Evolutionary conservation across 192 early-diverging fungal species (phyloP), one percentile per base, ranked within the genome.

Genomic region (Rhizophagus sp.): DNA sequence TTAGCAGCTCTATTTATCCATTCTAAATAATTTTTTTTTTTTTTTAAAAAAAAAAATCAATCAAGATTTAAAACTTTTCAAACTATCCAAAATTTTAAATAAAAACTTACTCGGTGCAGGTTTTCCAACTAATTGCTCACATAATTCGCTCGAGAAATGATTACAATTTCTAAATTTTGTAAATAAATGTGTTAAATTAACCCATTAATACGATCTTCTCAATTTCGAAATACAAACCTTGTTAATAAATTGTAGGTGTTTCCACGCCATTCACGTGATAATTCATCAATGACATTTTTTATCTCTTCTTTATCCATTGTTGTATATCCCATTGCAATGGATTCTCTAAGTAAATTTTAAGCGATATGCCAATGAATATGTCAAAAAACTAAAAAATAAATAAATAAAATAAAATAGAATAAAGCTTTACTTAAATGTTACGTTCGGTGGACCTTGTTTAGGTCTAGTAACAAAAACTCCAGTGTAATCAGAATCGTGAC

Each of bases 1-100:
- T 84, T 84, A 44, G 85, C 85, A 2, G 85, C 85, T 22, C 85
- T 76, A 76, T 86, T 86, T 82, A 86, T 86, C 85, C 85, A 86
- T 8, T 67, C 85, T 86, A 41, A 72, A 11, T 24, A 67, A 65
- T 34, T 63, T 49, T 11, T 19, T 1, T 62, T 62, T 9, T n/a
- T n/a, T n/a, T n/a, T n/a, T n/a, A n/a, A n/a, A 10, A 4, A 15
- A 22, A 41, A 27, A 39, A 10, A 63, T 30, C 1, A 76, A 2
- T 8, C 22, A 76, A 6, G 10, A 62, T 12, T n/a, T 30, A 75
- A 62, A 24, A 10, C 0, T 6, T 5, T 36, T 36, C 11, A 5
- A 71, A 57, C 5, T n/a, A n/a, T n/a, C n/a, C n/a, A n/a, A n/a
- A n/a, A n/a, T 41, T 41, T 10, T 63, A 13, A 25, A 27, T 73